Evolutionary conservation across 1,139 yeast genomes (phyloP).

Genomic region (Trichomonascaceae sp.): DNA sequence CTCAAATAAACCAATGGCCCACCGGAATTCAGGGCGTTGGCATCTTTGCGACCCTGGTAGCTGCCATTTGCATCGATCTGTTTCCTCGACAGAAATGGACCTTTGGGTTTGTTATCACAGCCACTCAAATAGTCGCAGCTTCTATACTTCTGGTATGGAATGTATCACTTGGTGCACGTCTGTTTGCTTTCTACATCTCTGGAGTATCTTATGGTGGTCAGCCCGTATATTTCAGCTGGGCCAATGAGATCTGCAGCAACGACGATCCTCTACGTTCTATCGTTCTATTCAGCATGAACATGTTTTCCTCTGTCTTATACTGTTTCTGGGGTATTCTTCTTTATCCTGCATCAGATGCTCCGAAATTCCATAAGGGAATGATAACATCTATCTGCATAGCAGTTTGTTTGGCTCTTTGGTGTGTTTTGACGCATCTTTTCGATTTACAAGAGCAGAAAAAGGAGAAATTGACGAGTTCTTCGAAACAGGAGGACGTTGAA

Average conservation of each 20-base stretch:
- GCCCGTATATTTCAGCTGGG: constrained; percentile 9
- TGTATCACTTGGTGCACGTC: constrained; percentile 2
- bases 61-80: constrained; percentile 4
- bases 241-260: constrained; percentile 7
- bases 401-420: constrained; percentile 3
- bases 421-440: constrained; percentile 1
- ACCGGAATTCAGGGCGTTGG: constrained; percentile 7
- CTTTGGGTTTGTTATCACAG: neutral
- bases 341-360: constrained; percentile 6
- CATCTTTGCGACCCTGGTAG: constrained; percentile 6
- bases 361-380: constrained; percentile 6
- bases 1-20: constrained; percentile 8
- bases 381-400: constrained; percentile 7
- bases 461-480: neutral
- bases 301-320: constrained; percentile 26
- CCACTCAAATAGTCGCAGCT: constrained; percentile 3
- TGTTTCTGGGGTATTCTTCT: constrained; percentile 8
- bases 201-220: constrained; percentile 4
- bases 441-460: neutral
- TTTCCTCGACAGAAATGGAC: constrained; percentile 3
- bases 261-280: constrained; percentile 9
- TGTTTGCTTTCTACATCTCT: constrained; percentile 7
- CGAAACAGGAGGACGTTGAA: neutral
- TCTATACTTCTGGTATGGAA: constrained; percentile 8
- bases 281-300: constrained; percentile 11